Percentiles rank a stretch among this genome's conserved stretches.
Conservation (phyloP, 2,329 filamentous ascomycete species). For the Cercospora citrullina region DNA sequence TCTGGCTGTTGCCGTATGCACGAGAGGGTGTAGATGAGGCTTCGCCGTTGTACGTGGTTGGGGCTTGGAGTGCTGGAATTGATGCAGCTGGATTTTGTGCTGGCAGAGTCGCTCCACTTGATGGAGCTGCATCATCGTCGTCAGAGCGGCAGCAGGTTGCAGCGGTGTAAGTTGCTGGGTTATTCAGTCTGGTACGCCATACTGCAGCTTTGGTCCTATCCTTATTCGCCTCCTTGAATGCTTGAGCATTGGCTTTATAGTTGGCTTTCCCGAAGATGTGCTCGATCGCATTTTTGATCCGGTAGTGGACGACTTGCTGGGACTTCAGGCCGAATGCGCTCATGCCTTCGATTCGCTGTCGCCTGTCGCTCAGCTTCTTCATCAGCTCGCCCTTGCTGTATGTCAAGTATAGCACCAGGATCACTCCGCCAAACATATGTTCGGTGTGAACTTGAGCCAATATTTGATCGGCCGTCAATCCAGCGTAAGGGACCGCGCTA, state of each 20-base stretch:
- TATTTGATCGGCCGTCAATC: background rate
- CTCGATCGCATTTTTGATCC: background rate
- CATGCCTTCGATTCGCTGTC: background rate
- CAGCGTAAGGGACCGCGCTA: background rate
- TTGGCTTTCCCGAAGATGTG: background rate
- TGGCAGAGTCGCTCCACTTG: background rate
- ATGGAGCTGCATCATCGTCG: background rate
- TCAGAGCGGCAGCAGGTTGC: background rate
- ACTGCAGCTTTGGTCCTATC: background rate
- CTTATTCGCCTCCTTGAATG: background rate
- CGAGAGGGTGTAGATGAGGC: background rate
- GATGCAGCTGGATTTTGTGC: background rate
- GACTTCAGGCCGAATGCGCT: background rate
- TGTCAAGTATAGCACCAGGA: background rate
- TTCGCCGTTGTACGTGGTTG: background rate
- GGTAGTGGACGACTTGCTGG: constrained; percentile 1
- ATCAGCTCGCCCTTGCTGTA: background rate
- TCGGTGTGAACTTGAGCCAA: constrained; percentile 1
- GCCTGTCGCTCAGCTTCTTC: background rate
- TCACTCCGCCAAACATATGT: background rate
- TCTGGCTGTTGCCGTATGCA: background rate
- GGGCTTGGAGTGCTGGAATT: background rate
- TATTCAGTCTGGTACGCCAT: background rate
- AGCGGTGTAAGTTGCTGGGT: background rate
- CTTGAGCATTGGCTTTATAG: background rate